Evolutionary conservation across 768 basidiomycete species (phyloP).

Genomic region (Trametes punicea): DNA sequence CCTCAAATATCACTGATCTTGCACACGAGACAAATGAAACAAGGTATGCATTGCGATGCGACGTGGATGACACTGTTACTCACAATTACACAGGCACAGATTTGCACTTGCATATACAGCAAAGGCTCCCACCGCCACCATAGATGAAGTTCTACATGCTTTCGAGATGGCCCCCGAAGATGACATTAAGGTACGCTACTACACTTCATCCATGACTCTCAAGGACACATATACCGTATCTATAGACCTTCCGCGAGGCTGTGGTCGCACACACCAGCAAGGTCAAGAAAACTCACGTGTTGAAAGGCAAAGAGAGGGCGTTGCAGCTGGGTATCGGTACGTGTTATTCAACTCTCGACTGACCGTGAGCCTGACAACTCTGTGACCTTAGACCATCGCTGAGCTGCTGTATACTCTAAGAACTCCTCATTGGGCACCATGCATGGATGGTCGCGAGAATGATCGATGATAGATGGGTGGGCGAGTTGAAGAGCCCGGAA

Average conservation of each 20-base stretch:
- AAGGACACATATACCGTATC: neutral
- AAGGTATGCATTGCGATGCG: neutral
- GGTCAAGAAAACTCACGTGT: neutral
- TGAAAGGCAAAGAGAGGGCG: neutral
- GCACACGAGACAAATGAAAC: neutral
- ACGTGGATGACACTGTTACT: neutral
- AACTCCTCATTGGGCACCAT: too few species aligned
- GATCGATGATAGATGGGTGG: too few species aligned
- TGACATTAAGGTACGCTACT: neutral
- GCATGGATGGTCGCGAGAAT: too few species aligned
- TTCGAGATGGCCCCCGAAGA: neutral
- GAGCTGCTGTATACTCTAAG: too few species aligned
- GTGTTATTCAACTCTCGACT: too few species aligned
- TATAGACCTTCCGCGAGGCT: neutral
- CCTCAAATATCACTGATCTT: neutral
- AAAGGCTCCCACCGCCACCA: neutral
- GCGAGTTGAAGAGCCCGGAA: too few species aligned
- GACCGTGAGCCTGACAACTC: too few species aligned
- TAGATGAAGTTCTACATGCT: neutral
- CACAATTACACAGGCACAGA: neutral
- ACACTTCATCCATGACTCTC: neutral
- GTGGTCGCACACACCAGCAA: neutral
- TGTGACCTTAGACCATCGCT: too few species aligned
- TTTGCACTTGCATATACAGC: neutral
- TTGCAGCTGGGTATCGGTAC: neutral